These are phyloP conservation scores for Platismatia glauca DNA, from an alignment of 495 filamentous ascomycete species.

Conservation along the genomic window DNA sequence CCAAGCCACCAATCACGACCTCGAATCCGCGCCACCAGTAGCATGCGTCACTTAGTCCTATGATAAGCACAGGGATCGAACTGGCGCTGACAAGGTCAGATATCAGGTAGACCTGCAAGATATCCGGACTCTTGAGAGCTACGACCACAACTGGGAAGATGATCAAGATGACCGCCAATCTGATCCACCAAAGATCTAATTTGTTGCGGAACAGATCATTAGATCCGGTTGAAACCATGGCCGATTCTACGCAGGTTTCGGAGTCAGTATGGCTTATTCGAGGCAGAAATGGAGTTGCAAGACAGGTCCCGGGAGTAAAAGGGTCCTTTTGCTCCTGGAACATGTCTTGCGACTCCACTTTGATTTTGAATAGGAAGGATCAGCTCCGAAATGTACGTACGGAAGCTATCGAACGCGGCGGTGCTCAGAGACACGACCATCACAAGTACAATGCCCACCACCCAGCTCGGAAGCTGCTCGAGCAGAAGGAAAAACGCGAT, in stretches of 20 bases:
- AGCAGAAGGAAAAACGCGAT: conserved; percentile 67
- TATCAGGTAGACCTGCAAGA: conserved; percentile 70
- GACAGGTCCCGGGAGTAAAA: too few species aligned
- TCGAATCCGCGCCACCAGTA: conserved; percentile 72
- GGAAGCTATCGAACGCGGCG: conserved; percentile 64
- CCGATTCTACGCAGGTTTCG: conserved; percentile 36
- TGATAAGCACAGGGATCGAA: conserved; percentile 56
- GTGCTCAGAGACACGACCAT: conserved; percentile 67
- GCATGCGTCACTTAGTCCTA: conserved; percentile 51
- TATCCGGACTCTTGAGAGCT: conserved; percentile 58
- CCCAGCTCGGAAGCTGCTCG: conserved; percentile 60
- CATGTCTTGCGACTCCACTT: too few species aligned
- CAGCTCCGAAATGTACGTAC: too few species aligned
- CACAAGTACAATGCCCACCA: conserved; percentile 63
- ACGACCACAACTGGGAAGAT: conserved; percentile 63
- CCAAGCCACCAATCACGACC: conserved; percentile 60
- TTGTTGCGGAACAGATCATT: conserved; percentile 74
- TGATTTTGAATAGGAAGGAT: too few species aligned
- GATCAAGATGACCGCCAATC: conserved; percentile 52
- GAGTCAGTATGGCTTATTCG: too few species aligned
- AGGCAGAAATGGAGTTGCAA: too few species aligned
- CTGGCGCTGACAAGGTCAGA: conserved; percentile 64
- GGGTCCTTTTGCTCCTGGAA: too few species aligned
- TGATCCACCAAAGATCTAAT: conserved; percentile 60
- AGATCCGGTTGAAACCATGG: conserved; percentile 65